These are phyloP conservation scores for Adansonia gregorii DNA, from an alignment of 441 rosid genomes.

Conservation along the genomic window DNA sequence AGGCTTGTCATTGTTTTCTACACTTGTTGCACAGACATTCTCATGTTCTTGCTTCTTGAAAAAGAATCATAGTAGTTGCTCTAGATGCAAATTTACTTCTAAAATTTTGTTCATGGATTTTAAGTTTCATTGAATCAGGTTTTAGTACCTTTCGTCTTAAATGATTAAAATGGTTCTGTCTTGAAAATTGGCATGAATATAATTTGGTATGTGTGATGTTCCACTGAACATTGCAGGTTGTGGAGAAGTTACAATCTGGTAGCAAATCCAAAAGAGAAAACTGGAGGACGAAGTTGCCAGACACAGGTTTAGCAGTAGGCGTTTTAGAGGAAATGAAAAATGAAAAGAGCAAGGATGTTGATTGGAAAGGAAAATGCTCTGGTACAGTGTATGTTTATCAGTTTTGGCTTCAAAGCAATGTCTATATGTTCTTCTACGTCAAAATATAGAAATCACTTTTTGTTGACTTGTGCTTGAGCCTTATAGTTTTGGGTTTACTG, in stretches of 20 bases:
- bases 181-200: conserved; percentile 10
- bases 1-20: not conserved
- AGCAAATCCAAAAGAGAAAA: conserved; percentile 66
- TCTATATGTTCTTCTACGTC: conserved; percentile 13
- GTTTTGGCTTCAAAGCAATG: conserved; percentile 12
- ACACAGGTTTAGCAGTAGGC: conserved; percentile 62
- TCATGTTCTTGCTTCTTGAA: conserved; percentile 4
- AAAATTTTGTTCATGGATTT: not conserved
- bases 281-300: conserved; percentile 69
- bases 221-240: conserved; percentile 58
- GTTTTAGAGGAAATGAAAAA: conserved; percentile 71
- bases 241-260: conserved; percentile 90
- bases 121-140: not conserved
- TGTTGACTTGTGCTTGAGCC: conserved; percentile 31
- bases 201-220: conserved; percentile 6
- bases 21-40: not conserved
- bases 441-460: conserved; percentile 12
- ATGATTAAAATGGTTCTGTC: not conserved
- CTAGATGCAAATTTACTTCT: not conserved
- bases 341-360: conserved; percentile 71
- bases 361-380: conserved; percentile 98
- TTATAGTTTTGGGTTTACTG: conserved; percentile 20
- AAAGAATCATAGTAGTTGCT: not conserved
- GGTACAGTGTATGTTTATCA: conserved; percentile 94
- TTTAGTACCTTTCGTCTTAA: not conserved